Percentiles rank a stretch among this genome's conserved stretches.
Evolutionary conservation across 176 grass and related monocot genomes (phyloP).

Genomic region (Phragmites australis): DNA sequence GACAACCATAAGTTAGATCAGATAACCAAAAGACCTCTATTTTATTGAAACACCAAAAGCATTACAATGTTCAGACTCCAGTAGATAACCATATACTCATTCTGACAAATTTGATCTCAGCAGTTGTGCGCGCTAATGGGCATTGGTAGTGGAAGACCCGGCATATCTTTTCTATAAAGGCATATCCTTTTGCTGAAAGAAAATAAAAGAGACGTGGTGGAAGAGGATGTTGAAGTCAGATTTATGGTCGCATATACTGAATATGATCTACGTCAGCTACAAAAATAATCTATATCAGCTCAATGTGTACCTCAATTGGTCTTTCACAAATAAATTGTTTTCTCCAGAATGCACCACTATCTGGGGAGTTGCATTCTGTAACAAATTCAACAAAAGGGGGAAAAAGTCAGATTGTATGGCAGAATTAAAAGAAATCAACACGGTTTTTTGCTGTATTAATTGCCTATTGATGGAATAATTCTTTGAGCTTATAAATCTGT

Average conservation of each 20-base stretch:
- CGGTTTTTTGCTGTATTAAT: neutral
- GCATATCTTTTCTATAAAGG: neutral
- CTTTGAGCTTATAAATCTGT: neutral
- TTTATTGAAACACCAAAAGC: neutral
- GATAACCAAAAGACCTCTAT: neutral
- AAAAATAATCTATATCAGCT: neutral
- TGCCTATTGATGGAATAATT: neutral
- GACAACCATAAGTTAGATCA: conserved; percentile 38
- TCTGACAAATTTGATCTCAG: neutral
- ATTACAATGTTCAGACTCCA: neutral
- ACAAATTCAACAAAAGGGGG: neutral
- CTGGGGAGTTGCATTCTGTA: neutral
- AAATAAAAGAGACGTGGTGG: neutral
- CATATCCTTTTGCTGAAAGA: neutral
- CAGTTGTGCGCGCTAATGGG: neutral
- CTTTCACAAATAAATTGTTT: neutral
- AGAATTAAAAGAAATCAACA: neutral
- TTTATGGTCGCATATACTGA: neutral
- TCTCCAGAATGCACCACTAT: neutral
- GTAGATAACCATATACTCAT: neutral
- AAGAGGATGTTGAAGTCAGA: neutral
- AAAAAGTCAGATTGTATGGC: neutral
- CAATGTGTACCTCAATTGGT: neutral
- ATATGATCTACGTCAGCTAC: too few species aligned
- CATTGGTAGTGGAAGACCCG: neutral